A percentile compares a stretch with the other conserved stretches of the same genome.
These are phyloP conservation scores for Neurospora sp. DNA, from an alignment of 495 filamentous ascomycete genomes.

Conservation along the genomic window DNA sequence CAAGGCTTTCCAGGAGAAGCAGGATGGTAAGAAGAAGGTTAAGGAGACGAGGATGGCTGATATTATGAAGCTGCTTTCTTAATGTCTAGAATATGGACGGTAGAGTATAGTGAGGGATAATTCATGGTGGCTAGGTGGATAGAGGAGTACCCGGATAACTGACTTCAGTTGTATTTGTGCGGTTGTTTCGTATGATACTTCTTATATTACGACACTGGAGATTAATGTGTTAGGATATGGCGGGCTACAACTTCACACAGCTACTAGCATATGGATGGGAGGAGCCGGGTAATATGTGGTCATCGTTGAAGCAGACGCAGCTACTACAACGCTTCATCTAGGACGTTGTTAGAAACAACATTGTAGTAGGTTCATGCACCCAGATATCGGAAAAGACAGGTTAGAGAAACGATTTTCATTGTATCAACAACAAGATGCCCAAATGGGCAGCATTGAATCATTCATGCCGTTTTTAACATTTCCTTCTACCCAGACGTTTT, in stretches of 20 bases:
- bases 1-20: constrained; percentile 61
- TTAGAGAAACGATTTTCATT: not conserved
- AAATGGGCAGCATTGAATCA: not conserved
- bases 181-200: not conserved
- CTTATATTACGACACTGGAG: not conserved
- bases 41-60: constrained; percentile 33
- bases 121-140: not conserved
- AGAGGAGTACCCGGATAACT: not conserved
- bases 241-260: not conserved
- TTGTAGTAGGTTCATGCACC: not conserved
- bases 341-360: not conserved
- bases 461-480: not conserved
- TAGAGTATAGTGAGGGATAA: not conserved
- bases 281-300: not conserved
- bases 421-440: not conserved
- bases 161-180: not conserved
- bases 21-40: constrained; percentile 31
- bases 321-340: not conserved
- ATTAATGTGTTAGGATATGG: not conserved
- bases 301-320: not conserved
- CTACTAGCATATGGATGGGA: not conserved
- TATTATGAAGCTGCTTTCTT: constrained; percentile 29
- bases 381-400: not conserved
- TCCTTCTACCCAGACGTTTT: not conserved
- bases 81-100: not conserved